Evolutionary conservation across 2,329 filamentous ascomycete genomes (phyloP).

Genomic region (Colletotrichum karsti): DNA sequence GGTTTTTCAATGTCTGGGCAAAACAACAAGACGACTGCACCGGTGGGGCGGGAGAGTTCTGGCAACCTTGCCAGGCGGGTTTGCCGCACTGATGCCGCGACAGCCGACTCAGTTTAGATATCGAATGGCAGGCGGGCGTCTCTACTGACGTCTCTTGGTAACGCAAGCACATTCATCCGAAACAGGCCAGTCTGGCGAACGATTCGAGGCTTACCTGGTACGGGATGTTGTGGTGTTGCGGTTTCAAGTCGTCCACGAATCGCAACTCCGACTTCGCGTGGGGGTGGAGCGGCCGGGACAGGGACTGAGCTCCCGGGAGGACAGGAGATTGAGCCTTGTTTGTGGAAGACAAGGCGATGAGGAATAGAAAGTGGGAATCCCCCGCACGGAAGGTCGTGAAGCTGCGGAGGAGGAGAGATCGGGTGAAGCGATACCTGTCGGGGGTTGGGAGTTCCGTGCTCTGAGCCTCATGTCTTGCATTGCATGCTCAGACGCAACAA

Average conservation of each 20-base stretch:
- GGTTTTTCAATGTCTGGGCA: conserved; percentile 11
- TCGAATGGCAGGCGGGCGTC: conserved; percentile 10
- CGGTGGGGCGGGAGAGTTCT: neutral
- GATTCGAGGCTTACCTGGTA: neutral
- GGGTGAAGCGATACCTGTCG: conserved; percentile 24
- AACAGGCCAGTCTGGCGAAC: neutral
- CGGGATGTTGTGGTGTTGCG: neutral
- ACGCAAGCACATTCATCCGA: neutral
- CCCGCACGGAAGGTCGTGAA: neutral
- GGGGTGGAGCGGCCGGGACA: neutral
- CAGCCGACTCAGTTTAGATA: neutral
- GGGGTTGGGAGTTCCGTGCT: conserved; percentile 8
- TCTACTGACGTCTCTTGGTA: conserved; percentile 14
- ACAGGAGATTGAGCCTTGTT: neutral
- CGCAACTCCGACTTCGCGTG: neutral
- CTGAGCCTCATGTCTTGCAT: neutral
- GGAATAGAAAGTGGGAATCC: neutral
- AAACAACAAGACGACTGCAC: neutral
- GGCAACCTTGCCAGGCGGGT: neutral
- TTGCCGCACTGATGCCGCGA: conserved; percentile 4
- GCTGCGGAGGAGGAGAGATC: neutral
- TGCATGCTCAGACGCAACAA: conserved; percentile 1
- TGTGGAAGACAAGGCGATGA: neutral
- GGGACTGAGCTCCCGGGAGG: neutral
- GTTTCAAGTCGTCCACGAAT: conserved; percentile 15